These are phyloP conservation scores for Auricularia cornea DNA, from an alignment of 768 basidiomycete genomes.

Conservation along the genomic window DNA sequence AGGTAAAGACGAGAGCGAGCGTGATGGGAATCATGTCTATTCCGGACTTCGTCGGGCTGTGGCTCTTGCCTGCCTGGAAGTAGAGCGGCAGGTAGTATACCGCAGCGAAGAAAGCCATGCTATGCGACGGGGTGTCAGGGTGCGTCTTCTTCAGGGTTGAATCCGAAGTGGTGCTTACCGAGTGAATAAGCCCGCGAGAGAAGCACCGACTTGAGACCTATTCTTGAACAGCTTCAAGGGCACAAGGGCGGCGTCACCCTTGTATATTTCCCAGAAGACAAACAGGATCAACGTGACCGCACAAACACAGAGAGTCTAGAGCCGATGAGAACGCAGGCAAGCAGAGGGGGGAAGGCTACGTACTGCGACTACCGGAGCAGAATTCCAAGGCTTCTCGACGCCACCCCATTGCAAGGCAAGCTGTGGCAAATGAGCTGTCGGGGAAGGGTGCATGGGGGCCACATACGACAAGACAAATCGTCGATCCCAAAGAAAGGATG, in stretches of 20 bases:
- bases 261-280: conserved; percentile 27
- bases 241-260: conserved; percentile 31
- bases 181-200: conserved; percentile 13
- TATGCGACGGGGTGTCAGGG: background rate
- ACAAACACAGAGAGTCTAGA: background rate
- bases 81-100: conserved; percentile 17
- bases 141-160: background rate
- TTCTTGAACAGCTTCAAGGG: conserved; percentile 26
- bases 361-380: background rate
- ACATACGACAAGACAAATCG: background rate
- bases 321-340: background rate
- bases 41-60: conserved; percentile 28
- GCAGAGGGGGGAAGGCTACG: background rate
- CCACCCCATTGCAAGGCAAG: conserved; percentile 7
- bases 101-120: conserved; percentile 4
- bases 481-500: background rate
- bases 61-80: conserved; percentile 25
- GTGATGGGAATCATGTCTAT: conserved; percentile 34
- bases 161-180: background rate
- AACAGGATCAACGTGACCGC: conserved; percentile 20
- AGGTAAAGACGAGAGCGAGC: conserved; percentile 21
- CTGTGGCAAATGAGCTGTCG: background rate
- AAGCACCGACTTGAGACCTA: conserved; percentile 21
- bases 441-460: too few species aligned
- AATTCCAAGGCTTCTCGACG: conserved; percentile 1